Evolutionary conservation across 2,329 filamentous ascomycete species (phyloP).

Genomic region (Neoascochyta sp.): DNA sequence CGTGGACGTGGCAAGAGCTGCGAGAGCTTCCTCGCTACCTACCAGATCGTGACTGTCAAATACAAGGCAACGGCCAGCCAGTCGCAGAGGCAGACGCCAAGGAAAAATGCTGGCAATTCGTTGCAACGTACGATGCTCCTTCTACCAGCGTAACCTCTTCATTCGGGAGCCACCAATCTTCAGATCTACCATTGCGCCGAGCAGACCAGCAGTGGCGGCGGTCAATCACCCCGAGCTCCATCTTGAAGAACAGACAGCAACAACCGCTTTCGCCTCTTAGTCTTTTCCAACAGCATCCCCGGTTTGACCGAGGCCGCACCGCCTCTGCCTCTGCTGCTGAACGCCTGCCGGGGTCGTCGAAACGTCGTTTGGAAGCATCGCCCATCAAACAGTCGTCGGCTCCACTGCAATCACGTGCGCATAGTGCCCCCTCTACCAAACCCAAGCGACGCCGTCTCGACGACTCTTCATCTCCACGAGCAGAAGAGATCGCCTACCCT

Average conservation of each 20-base stretch:
- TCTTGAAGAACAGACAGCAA: conserved; percentile 27
- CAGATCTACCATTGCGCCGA: conserved; percentile 33
- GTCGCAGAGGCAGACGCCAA: conserved; percentile 60
- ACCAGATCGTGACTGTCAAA: conserved; percentile 40
- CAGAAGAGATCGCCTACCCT: conserved; percentile 7
- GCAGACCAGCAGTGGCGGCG: conserved; percentile 33
- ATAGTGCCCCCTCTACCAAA: conserved; percentile 28
- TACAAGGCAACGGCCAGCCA: conserved; percentile 30
- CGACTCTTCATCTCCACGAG: conserved; percentile 25
- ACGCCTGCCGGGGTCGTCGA: conserved; percentile 20
- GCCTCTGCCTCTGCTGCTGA: conserved; percentile 29
- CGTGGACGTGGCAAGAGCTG: conserved; percentile 70
- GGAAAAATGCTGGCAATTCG: conserved; percentile 66
- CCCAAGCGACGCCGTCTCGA: conserved; percentile 48
- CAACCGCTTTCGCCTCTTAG: conserved; percentile 38
- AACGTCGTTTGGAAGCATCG: conserved; percentile 30
- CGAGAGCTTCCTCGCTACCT: conserved; percentile 59
- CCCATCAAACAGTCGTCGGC: conserved; percentile 29
- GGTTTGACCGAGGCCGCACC: conserved; percentile 21
- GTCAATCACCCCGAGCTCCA: conserved; percentile 34
- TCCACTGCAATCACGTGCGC: conserved; percentile 34
- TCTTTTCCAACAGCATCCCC: conserved; percentile 28
- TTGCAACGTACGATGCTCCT: conserved; percentile 60
- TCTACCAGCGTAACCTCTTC: conserved; percentile 46
- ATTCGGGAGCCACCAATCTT: conserved; percentile 39